Evolutionary conservation across 2,329 filamentous ascomycete genomes (phyloP).

Genomic region (Trichophyton verrucosum): DNA sequence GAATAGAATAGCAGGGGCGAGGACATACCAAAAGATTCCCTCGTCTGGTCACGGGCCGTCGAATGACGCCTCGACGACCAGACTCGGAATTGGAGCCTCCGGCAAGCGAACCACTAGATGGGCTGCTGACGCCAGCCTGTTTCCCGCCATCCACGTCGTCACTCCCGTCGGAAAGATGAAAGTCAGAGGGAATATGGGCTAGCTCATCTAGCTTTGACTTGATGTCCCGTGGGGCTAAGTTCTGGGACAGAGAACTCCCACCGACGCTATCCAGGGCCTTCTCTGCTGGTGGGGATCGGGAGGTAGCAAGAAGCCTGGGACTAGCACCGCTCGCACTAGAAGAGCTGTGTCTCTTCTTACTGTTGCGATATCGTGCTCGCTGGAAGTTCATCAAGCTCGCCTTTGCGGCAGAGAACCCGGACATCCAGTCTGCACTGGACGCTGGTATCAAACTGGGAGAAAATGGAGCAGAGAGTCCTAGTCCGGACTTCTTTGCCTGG

Average conservation of each 20-base stretch:
- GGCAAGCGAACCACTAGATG: conserved; percentile 15
- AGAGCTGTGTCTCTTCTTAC: conserved; percentile 51
- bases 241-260: conserved; percentile 41
- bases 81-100: conserved; percentile 32
- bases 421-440: conserved; percentile 51
- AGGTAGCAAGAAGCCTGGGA: conserved; percentile 56
- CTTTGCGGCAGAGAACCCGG: conserved; percentile 55
- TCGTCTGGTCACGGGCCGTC: conserved; percentile 69
- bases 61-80: conserved; percentile 61
- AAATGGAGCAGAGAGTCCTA: conserved; percentile 33
- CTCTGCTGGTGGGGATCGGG: conserved; percentile 61
- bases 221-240: not conserved
- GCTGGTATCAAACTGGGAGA: conserved; percentile 38
- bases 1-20: not conserved
- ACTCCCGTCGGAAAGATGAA: conserved; percentile 66
- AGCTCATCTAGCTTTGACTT: conserved; percentile 69
- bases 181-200: conserved; percentile 76
- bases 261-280: conserved; percentile 42
- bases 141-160: conserved; percentile 57
- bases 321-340: conserved; percentile 58
- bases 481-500: conserved; percentile 51
- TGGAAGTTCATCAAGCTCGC: conserved; percentile 72
- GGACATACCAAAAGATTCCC: conserved; percentile 69
- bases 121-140: conserved; percentile 21
- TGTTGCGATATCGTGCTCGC: conserved; percentile 45